A percentile compares a stretch with the other conserved stretches of the same genome.
phyloP scores from a whole-genome alignment of 257 asterid species.

The Capsicum pubescens region DNA sequence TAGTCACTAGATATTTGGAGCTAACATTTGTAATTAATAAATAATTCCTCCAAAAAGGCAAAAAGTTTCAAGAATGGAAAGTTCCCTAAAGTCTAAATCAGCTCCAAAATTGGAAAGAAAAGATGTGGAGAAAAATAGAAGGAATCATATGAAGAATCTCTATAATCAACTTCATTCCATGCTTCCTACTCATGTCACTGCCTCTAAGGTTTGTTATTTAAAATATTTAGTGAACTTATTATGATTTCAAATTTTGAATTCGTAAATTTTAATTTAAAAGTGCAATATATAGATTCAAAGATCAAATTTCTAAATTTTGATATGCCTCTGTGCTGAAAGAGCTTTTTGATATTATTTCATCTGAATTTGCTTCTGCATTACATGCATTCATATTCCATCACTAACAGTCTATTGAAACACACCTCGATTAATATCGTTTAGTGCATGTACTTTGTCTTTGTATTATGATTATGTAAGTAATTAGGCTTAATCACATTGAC shows the following conservation, averaged over 20 bases:
- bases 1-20: background rate
- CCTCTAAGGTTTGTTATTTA: slow-evolving; percentile 24
- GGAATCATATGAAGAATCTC: slow-evolving; percentile 50
- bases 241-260: background rate
- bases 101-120: slow-evolving; percentile 51
- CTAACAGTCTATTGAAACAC: too few relatives aligned
- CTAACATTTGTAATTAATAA: background rate
- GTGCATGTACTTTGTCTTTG: too few relatives aligned
- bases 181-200: slow-evolving; percentile 38
- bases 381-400: too few relatives aligned
- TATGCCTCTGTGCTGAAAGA: too few relatives aligned
- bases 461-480: too few relatives aligned
- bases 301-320: too few relatives aligned
- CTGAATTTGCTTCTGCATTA: too few relatives aligned
- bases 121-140: slow-evolving; percentile 57
- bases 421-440: too few relatives aligned
- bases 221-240: background rate
- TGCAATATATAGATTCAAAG: too few relatives aligned
- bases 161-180: slow-evolving; percentile 47
- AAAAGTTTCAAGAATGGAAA: slow-evolving; percentile 27
- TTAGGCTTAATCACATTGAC: too few relatives aligned
- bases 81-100: background rate
- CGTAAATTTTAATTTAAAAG: background rate
- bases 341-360: too few relatives aligned
- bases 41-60: background rate